phyloP scores from a whole-genome alignment of 305 asterid genomes.

The Fraxinus sp. region DNA sequence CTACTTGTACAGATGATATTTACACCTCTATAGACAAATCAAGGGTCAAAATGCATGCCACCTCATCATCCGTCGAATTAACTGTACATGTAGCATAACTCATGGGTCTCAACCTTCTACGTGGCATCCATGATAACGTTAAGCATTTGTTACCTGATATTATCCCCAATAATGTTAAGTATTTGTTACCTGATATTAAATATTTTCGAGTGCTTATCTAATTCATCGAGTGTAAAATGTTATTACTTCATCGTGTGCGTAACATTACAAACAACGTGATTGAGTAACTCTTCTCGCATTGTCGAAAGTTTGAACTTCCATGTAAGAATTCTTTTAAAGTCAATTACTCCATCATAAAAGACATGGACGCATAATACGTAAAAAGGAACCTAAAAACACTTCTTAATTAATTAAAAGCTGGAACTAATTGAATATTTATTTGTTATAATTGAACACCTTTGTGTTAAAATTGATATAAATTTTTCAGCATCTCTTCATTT shows the following conservation, averaged over 20 bases:
- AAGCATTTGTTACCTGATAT: too few relatives aligned
- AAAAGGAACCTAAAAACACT: neutral
- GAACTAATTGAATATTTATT: neutral
- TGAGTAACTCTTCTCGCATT: too few relatives aligned
- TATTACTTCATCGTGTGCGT: neutral
- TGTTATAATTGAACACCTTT: neutral
- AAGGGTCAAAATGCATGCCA: too few relatives aligned
- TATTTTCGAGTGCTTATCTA: neutral
- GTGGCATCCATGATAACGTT: too few relatives aligned
- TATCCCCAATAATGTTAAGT: neutral
- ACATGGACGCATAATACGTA: neutral
- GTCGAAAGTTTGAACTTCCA: too few relatives aligned
- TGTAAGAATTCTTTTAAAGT: too few relatives aligned
- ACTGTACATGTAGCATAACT: neutral
- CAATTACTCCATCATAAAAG: too few relatives aligned
- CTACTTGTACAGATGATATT: neutral
- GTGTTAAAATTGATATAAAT: neutral
- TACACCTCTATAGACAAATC: neutral
- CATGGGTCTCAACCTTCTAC: neutral
- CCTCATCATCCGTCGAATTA: neutral
- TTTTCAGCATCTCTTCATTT: neutral
- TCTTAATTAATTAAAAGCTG: neutral
- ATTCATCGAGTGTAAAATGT: neutral
- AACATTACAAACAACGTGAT: too few relatives aligned
- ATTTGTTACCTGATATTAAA: neutral